phyloP scores from a whole-genome alignment of 495 filamentous ascomycete genomes.

The Collariella sp. region DNA sequence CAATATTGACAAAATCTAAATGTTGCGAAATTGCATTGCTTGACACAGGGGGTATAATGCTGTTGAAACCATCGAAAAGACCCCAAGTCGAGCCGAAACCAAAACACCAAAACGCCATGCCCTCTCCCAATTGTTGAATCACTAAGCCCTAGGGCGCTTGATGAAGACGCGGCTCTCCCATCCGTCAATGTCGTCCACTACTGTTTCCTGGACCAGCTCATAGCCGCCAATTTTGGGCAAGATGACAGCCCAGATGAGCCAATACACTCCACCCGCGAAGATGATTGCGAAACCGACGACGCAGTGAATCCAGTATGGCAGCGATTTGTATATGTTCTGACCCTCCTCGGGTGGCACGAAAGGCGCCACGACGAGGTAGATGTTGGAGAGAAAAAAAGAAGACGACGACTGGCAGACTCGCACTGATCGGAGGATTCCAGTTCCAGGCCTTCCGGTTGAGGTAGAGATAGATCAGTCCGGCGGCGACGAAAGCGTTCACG shows the following conservation, averaged over 20 bases:
- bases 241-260: conserved; percentile 60
- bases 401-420: conserved; percentile 35
- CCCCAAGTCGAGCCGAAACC: no score
- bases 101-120: no score
- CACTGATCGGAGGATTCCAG: conserved; percentile 38
- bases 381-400: conserved; percentile 43
- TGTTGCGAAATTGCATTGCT: no score
- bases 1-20: no score
- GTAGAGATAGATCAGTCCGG: conserved; percentile 49
- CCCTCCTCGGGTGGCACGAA: conserved; percentile 36
- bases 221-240: conserved; percentile 53
- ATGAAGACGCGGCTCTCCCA: conserved; percentile 36
- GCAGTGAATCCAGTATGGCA: conserved; percentile 42
- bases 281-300: conserved; percentile 41
- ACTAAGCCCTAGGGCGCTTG: conserved; percentile 7
- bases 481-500: conserved; percentile 51
- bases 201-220: conserved; percentile 47
- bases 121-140: background rate
- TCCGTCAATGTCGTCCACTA: conserved; percentile 33
- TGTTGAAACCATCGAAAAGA: no score
- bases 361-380: conserved; percentile 39
- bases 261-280: conserved; percentile 49
- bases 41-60: no score
- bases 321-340: conserved; percentile 34
- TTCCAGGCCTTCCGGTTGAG: conserved; percentile 35